These are phyloP conservation scores for Scheffersomyces amazonensis DNA, from an alignment of 805 yeast genomes.

Conservation along the genomic window DNA sequence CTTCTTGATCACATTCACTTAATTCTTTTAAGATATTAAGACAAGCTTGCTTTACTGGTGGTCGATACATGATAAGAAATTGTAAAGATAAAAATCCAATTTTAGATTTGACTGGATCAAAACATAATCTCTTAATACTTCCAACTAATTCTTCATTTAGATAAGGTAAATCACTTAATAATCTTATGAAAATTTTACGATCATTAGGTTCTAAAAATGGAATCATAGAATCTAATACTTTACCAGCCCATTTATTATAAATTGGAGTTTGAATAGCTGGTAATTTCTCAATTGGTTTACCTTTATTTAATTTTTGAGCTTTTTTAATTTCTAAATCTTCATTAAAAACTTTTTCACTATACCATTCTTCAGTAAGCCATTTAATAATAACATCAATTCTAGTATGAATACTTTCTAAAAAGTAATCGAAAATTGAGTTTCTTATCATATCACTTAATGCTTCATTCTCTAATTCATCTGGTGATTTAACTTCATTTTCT, in stretches of 20 bases:
- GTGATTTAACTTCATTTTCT: conserved; percentile 13
- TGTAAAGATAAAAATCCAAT: conserved; percentile 83
- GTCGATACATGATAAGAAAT: conserved; percentile 83
- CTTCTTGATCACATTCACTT: conserved; percentile 44
- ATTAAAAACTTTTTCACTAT: conserved; percentile 48
- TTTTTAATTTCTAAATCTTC: conserved; percentile 27
- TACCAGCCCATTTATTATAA: conserved; percentile 69
- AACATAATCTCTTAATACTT: conserved; percentile 68
- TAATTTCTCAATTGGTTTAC: not conserved
- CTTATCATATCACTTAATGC: conserved; percentile 63
- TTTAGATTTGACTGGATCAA: conserved; percentile 79
- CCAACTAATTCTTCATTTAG: conserved; percentile 60
- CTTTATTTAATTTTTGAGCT: conserved; percentile 13
- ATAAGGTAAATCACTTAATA: conserved; percentile 84
- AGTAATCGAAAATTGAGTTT: conserved; percentile 66
- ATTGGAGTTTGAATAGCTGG: conserved; percentile 33
- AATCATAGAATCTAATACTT: conserved; percentile 71
- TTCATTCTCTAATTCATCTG: conserved; percentile 23
- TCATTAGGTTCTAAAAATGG: conserved; percentile 84
- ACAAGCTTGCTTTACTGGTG: conserved; percentile 68
- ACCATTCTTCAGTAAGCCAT: conserved; percentile 97
- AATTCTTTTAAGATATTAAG: conserved; percentile 47
- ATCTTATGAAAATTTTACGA: conserved; percentile 73
- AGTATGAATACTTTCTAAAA: conserved; percentile 67
- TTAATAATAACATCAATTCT: conserved; percentile 75